phyloP scores from a whole-genome alignment of 306 rosid genomes.

The Echinosophora koreensis region DNA sequence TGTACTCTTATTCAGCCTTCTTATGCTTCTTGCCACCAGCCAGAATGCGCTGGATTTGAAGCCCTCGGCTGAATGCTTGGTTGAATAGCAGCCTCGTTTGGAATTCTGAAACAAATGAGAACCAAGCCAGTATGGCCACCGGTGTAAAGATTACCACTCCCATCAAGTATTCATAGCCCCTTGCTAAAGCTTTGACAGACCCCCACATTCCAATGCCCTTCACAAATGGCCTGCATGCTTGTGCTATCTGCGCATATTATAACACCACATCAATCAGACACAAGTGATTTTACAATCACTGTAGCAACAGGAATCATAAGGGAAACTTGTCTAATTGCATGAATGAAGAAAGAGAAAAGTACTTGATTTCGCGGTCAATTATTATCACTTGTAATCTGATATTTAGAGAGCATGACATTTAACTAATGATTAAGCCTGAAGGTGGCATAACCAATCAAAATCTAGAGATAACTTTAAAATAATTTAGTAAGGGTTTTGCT shows the following conservation, averaged over 20 bases:
- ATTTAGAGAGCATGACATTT: background rate
- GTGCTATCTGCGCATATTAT: constrained; percentile 70
- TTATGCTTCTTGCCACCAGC: constrained; percentile 95
- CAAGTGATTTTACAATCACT: constrained; percentile 16
- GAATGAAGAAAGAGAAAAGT: constrained; percentile 2
- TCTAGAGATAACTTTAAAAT: background rate
- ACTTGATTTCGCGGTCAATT: constrained; percentile 16
- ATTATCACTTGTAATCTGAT: constrained; percentile 7
- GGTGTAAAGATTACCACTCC: constrained; percentile 81
- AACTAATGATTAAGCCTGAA: constrained; percentile 26
- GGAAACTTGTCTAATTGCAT: constrained; percentile 19
- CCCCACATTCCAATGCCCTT: constrained; percentile 92
- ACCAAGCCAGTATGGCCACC: constrained; percentile 89
- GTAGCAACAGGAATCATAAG: constrained; percentile 1
- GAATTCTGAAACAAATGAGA: constrained; percentile 96
- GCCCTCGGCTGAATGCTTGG: constrained; percentile 99
- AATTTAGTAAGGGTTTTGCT: too few relatives aligned
- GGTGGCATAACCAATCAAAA: constrained; percentile 2
- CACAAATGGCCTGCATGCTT: constrained; percentile 75
- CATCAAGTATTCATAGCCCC: constrained; percentile 93
- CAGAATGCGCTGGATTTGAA: constrained; percentile 92
- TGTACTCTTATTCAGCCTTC: constrained; percentile 29
- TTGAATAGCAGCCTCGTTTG: constrained; percentile 93
- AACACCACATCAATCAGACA: constrained; percentile 41
- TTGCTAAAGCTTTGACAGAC: constrained; percentile 82